Percentiles rank a stretch among this genome's conserved stretches.
Evolutionary conservation across 257 asterid genomes (phyloP).

Genomic region (Solanum tarapatanum): DNA sequence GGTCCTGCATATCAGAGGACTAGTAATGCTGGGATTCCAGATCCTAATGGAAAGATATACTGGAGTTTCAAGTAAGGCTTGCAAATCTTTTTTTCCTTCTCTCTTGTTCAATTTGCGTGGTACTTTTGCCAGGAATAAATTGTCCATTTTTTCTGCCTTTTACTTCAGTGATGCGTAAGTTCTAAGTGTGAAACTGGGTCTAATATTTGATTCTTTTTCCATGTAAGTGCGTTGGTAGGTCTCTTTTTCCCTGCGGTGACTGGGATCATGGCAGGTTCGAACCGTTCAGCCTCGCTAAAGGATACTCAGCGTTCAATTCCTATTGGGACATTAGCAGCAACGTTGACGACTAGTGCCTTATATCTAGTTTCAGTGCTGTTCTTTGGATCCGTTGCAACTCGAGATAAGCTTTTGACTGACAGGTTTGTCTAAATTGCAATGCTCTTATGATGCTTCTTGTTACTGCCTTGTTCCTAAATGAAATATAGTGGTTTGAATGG

Average conservation of each 20-base stretch:
- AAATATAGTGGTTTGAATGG: background rate
- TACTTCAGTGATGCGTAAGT: background rate
- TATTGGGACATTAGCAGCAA: slow-evolving; percentile 89
- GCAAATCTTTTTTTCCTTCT: slow-evolving; percentile 3
- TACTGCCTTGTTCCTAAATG: background rate
- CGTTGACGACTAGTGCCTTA: slow-evolving; percentile 60
- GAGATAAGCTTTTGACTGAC: slow-evolving; percentile 93
- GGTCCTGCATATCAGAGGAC: slow-evolving; percentile 72
- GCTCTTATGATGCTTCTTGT: background rate
- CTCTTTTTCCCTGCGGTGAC: slow-evolving; percentile 99
- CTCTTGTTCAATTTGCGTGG: background rate
- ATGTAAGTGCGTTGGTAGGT: slow-evolving; percentile 93
- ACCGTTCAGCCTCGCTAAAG: slow-evolving; percentile 96
- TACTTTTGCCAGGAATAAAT: background rate
- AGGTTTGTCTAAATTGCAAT: slow-evolving; percentile 32
- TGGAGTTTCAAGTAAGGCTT: slow-evolving; percentile 90
- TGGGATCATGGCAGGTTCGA: slow-evolving; percentile 99
- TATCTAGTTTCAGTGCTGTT: slow-evolving; percentile 70
- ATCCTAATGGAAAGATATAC: slow-evolving; percentile 66
- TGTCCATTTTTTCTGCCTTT: background rate
- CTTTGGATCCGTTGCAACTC: slow-evolving; percentile 93
- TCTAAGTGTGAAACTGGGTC: slow-evolving; percentile 8
- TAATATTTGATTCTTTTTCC: slow-evolving; percentile 19
- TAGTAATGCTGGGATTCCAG: slow-evolving; percentile 97
- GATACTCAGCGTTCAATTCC: slow-evolving; percentile 99